Evolutionary conservation across 139 green algal genomes (phyloP), one percentile per base, ranked within the genome.

Genomic region (Micractinium sp.): DNA sequence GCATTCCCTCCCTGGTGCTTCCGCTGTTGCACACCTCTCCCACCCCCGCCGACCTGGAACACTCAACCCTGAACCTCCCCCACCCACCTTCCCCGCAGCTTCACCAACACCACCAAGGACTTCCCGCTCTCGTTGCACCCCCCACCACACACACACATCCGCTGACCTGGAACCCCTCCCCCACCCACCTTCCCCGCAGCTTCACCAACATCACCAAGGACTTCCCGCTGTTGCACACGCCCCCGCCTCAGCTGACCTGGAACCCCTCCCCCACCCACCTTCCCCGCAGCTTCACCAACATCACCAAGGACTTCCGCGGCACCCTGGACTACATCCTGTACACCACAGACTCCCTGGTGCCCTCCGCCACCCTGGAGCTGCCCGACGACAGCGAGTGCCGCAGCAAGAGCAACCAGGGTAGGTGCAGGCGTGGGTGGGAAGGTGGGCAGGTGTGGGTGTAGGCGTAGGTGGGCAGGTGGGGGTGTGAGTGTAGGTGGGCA

Each of bases 291-390:
- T 99, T 99, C 93, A 98, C 97, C 77, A 99, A 99, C 94, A 90
- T 96, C 87, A 94, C 93, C 56, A 92, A 94, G 79, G 95, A 98
- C 89, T 99, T 99, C 92, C 94, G 95, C 79, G 97, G 96, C 69
- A 99, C 97, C 22, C 94, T 99, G 88, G 97, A 99, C 93, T 99
- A 99, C 94, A 95, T 99, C 78, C 95, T 99, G 81, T 99, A 98
- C 95, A 98, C 96, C 47, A 91, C 86, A 53, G 93, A 95, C 91
- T 95, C 89, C 31, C 92, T 98, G 81, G 90, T 93, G 91, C 96
- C 97, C n/a, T 91, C 93, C 13, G 93, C 93, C 4, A 88, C 98
- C 87, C 93, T 99, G 86, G 97, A 99, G 94, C 95, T 99, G 91
- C 96, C 97, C 23, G 90, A 95, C 14, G 95, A 98, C 71, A 79